Conservation (phyloP, 345 rosid genomes). For the Salix suchowensis region DNA sequence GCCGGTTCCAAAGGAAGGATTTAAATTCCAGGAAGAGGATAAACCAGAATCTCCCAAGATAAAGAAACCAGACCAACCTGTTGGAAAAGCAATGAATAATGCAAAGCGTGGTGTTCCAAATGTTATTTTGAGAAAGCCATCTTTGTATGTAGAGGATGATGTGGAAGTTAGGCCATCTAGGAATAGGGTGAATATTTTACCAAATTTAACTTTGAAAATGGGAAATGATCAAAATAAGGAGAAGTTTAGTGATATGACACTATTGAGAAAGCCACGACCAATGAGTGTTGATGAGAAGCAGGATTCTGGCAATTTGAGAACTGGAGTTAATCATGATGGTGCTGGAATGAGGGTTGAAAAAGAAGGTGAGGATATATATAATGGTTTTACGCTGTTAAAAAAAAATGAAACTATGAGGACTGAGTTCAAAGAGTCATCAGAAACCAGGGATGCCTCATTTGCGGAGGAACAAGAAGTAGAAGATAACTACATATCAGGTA, state of each 20-base stretch:
- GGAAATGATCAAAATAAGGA: constrained; percentile 47
- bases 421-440: constrained; percentile 13
- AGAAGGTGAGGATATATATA: constrained; percentile 21
- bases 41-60: constrained; percentile 31
- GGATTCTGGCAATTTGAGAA: constrained; percentile 10
- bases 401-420: constrained; percentile 37
- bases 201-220: constrained; percentile 67
- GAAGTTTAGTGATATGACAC: constrained; percentile 71
- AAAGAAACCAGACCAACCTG: constrained; percentile 39
- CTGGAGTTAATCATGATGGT: constrained; percentile 5
- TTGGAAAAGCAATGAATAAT: constrained; percentile 36
- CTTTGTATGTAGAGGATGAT: constrained; percentile 46
- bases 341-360: constrained; percentile 15
- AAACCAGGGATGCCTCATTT: constrained; percentile 6
- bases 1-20: constrained; percentile 68
- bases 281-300: constrained; percentile 22
- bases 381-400: constrained; percentile 46
- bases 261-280: constrained; percentile 61
- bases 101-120: constrained; percentile 56
- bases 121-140: constrained; percentile 82
- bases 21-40: constrained; percentile 43
- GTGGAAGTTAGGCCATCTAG: constrained; percentile 42
- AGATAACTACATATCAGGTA: constrained; percentile 24
- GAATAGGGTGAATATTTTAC: constrained; percentile 51
- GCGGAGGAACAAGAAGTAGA: constrained; percentile 16